A percentile compares a stretch with the other conserved stretches of the same genome.
These are phyloP conservation scores for Cyberlindnera saturnus DNA, from an alignment of 805 yeast species.

Conservation along the genomic window DNA sequence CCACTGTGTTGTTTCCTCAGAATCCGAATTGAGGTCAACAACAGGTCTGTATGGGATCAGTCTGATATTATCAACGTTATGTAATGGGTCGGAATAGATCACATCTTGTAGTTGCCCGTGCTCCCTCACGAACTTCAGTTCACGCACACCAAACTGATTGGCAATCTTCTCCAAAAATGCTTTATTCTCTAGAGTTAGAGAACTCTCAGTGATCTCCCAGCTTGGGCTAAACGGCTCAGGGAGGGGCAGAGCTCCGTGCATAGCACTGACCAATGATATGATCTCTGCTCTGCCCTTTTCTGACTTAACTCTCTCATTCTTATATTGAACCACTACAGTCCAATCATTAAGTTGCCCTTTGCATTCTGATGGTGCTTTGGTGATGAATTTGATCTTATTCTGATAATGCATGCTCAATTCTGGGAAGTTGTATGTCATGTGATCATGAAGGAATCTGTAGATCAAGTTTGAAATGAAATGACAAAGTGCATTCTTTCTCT, in stretches of 20 bases:
- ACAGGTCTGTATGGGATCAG: background rate
- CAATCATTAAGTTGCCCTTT: constrained; percentile 1
- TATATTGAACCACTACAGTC: background rate
- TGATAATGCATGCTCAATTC: background rate
- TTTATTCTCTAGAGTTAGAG: background rate
- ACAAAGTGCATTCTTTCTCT: background rate
- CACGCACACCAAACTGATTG: background rate
- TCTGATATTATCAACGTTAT: background rate
- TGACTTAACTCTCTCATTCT: background rate
- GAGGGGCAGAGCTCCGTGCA: background rate
- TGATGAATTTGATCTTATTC: background rate
- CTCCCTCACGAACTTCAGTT: background rate
- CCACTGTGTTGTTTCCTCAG: background rate
- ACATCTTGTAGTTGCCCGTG: background rate
- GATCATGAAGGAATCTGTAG: background rate
- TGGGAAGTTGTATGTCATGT: background rate
- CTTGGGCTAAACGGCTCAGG: background rate
- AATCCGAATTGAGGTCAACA: background rate
- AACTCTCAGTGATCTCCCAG: background rate
- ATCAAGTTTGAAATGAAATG: background rate
- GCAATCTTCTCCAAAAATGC: background rate
- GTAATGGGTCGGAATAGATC: background rate
- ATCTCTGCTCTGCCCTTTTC: background rate
- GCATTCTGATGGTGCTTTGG: background rate
- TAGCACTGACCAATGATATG: background rate